Evolutionary conservation across 148 eudicot genomes (phyloP).

Genomic region (Simmondsia chinensis): DNA sequence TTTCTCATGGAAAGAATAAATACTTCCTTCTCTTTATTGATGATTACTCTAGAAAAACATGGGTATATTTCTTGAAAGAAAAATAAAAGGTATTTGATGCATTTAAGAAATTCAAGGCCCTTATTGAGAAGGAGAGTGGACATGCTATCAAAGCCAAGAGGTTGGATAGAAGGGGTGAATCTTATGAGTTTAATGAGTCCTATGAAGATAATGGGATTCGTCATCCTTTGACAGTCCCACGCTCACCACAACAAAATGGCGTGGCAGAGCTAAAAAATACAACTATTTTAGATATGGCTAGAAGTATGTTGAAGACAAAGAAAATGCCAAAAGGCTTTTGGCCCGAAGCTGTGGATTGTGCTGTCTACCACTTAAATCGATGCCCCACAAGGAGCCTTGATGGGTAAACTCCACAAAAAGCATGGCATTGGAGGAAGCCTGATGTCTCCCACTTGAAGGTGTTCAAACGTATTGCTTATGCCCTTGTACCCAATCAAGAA

Average conservation of each 20-base stretch:
- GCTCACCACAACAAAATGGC: conserved; percentile 6
- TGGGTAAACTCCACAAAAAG: too few species aligned
- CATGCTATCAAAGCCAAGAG: background rate
- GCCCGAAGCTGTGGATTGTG: too few species aligned
- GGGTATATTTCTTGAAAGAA: conserved; percentile 2
- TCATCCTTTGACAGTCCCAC: background rate
- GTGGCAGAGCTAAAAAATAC: too few species aligned
- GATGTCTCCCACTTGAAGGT: too few species aligned
- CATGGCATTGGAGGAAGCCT: too few species aligned
- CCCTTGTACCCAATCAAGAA: too few species aligned
- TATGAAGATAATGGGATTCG: conserved; percentile 4
- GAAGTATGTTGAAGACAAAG: too few species aligned
- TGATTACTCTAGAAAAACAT: conserved; percentile 3
- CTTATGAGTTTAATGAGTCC: conserved; percentile 1
- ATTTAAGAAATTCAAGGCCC: conserved; percentile 4
- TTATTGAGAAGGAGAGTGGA: conserved; percentile 5
- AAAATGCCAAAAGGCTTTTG: too few species aligned
- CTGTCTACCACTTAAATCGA: too few species aligned
- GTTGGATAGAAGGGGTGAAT: conserved; percentile 4
- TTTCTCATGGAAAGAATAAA: background rate
- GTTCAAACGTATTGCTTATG: too few species aligned
- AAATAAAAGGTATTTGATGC: background rate
- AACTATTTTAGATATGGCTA: too few species aligned
- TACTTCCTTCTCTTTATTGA: conserved; percentile 4
- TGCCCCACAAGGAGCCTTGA: too few species aligned